Conservation (phyloP, 805 yeast genomes). For the Sugiyamaella lignohabitans region DNA sequence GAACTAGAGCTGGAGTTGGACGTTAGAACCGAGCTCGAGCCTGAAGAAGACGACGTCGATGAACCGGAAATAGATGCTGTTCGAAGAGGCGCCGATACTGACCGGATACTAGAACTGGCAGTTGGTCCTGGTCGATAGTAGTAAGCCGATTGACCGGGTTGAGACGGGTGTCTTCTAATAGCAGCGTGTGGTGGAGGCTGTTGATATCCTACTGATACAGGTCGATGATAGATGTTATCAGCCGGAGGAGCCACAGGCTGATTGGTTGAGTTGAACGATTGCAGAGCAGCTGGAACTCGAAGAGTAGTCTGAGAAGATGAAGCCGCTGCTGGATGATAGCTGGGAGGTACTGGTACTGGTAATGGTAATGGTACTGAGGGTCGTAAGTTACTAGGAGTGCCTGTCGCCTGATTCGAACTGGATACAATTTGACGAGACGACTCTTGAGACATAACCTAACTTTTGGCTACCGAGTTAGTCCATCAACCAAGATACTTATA, state of each 20-base stretch:
- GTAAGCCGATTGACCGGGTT: not conserved
- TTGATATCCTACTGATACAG: not conserved
- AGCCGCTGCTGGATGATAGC: not conserved
- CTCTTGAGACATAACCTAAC: conserved; percentile 11
- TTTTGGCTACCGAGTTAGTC: too few relatives aligned
- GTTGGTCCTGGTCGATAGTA: not conserved
- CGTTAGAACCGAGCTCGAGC: not conserved
- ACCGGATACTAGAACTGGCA: too few relatives aligned
- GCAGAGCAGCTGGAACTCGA: not conserved
- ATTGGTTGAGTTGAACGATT: not conserved
- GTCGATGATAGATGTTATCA: not conserved
- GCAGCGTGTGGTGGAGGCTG: not conserved
- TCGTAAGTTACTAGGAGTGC: too few relatives aligned
- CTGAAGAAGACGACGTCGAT: not conserved
- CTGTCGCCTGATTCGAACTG: conserved; percentile 4
- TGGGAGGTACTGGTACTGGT: not conserved
- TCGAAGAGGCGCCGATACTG: not conserved
- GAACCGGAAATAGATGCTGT: not conserved
- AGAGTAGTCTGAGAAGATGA: not conserved
- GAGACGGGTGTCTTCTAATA: not conserved
- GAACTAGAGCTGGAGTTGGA: too few relatives aligned
- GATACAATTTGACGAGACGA: conserved; percentile 9
- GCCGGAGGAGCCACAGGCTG: conserved; percentile 1
- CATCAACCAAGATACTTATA: too few relatives aligned
- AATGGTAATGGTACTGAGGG: not conserved